phyloP scores from a whole-genome alignment of 352 stramenopile species.

The Blastocystis sp. region DNA sequence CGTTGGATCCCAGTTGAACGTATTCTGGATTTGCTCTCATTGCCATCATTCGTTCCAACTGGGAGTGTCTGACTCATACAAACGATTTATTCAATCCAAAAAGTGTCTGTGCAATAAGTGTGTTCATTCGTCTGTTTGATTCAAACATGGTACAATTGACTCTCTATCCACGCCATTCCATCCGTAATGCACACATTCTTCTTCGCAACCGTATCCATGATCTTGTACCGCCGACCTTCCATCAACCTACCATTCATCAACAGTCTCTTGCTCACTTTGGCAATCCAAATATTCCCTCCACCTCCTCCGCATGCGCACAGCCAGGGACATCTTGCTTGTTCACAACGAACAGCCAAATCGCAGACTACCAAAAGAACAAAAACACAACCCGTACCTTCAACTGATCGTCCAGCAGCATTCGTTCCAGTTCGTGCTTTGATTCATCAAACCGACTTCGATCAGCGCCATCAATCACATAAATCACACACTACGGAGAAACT shows the following conservation, averaged over 20 bases:
- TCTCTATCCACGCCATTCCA: not conserved
- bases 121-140: not conserved
- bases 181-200: not conserved
- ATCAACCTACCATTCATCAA: not conserved
- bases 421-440: not conserved
- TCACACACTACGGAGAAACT: not conserved
- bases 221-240: not conserved
- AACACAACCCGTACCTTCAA: not conserved
- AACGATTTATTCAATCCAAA: not conserved
- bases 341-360: not conserved
- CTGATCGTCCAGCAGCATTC: not conserved
- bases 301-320: not conserved
- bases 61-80: not conserved
- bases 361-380: not conserved
- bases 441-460: not conserved
- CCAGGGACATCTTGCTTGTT: slow-evolving; percentile 1
- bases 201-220: not conserved
- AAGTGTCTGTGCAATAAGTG: not conserved
- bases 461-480: slow-evolving; percentile 17
- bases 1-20: not conserved
- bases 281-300: not conserved
- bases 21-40: not conserved
- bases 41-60: not conserved
- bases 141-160: not conserved
- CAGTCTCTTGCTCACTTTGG: not conserved